A percentile compares a stretch with the other conserved stretches of the same genome.
These are phyloP conservation scores for Torulaspora globosa DNA, from an alignment of 1,139 yeast species.

Conservation along the genomic window DNA sequence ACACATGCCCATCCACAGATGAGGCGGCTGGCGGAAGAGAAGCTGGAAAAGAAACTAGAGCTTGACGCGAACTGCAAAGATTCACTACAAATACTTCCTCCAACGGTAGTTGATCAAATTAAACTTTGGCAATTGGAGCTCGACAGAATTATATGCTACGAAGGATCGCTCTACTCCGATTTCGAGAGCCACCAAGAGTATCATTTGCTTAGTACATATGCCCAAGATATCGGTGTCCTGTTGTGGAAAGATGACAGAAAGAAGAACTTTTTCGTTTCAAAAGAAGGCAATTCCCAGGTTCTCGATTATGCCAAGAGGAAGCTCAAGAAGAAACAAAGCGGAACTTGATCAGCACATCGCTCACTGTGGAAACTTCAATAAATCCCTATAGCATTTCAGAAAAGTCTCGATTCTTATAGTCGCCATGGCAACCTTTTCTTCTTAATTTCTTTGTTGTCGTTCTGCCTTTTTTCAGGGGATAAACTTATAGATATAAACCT, in stretches of 20 bases:
- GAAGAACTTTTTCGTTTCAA: slow-evolving; percentile 68
- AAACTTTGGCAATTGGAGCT: slow-evolving; percentile 93
- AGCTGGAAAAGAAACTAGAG: slow-evolving; percentile 60
- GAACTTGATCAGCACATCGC: not conserved
- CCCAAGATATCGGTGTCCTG: slow-evolving; percentile 85
- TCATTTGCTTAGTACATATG: slow-evolving; percentile 67
- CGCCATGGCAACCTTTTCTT: not conserved
- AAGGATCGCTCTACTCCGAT: slow-evolving; percentile 85
- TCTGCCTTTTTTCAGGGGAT: slow-evolving; percentile 3
- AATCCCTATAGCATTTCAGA: not conserved
- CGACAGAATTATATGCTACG: slow-evolving; percentile 84
- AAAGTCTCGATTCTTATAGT: not conserved
- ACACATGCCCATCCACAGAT: slow-evolving; percentile 95
- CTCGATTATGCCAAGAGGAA: slow-evolving; percentile 76
- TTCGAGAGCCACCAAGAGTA: slow-evolving; percentile 76
- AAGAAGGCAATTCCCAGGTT: slow-evolving; percentile 84
- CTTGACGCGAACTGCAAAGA: slow-evolving; percentile 55
- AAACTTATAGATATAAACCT: not conserved
- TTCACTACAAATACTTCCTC: slow-evolving; percentile 71
- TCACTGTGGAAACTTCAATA: not conserved
- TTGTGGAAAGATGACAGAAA: slow-evolving; percentile 75
- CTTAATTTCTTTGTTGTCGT: slow-evolving; percentile 1
- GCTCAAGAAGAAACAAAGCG: slow-evolving; percentile 27
- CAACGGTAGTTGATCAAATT: slow-evolving; percentile 94
- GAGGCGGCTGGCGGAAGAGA: slow-evolving; percentile 67